phyloP scores from a whole-genome alignment of 2,329 filamentous ascomycete genomes.

The Beauveria sp. region DNA sequence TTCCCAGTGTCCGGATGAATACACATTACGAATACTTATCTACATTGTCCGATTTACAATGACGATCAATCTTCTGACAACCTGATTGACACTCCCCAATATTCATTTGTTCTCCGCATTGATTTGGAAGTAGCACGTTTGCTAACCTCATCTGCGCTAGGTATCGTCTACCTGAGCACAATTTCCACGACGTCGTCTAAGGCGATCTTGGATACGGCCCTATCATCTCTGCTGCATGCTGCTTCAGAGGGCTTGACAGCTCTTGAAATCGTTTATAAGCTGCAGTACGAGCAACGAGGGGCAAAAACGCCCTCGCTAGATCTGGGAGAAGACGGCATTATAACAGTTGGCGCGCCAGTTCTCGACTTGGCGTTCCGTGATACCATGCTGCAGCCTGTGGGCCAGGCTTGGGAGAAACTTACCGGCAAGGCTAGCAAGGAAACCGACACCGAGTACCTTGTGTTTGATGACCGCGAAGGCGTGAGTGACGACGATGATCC shows the following conservation, averaged over 20 bases:
- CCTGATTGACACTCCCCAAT: conserved; percentile 55
- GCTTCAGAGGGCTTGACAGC: conserved; percentile 21
- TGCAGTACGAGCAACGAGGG: conserved; percentile 48
- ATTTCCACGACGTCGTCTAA: conserved; percentile 27
- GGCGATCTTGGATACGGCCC: conserved; percentile 29
- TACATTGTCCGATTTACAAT: conserved; percentile 98
- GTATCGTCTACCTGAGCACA: conserved; percentile 31
- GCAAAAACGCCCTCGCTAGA: conserved; percentile 20
- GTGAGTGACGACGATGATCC: conserved; percentile 49
- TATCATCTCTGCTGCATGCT: conserved; percentile 33
- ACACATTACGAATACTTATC: conserved; percentile 88
- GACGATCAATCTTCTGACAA: conserved; percentile 88
- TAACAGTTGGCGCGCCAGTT: conserved; percentile 51
- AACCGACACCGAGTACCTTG: conserved; percentile 55
- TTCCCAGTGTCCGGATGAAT: conserved; percentile 69
- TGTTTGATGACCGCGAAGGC: conserved; percentile 67
- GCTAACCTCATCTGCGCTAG: conserved; percentile 26
- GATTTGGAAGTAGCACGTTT: conserved; percentile 15
- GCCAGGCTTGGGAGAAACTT: conserved; percentile 60
- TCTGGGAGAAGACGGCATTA: conserved; percentile 32
- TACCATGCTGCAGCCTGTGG: conserved; percentile 55
- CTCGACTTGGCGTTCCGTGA: conserved; percentile 72
- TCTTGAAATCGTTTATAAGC: conserved; percentile 37
- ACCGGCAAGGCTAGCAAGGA: conserved; percentile 42
- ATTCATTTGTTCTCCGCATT: conserved; percentile 13